Evolutionary conservation across 1,284 basidiomycete genomes (phyloP).

Genomic region (Austroboletus niveus): DNA sequence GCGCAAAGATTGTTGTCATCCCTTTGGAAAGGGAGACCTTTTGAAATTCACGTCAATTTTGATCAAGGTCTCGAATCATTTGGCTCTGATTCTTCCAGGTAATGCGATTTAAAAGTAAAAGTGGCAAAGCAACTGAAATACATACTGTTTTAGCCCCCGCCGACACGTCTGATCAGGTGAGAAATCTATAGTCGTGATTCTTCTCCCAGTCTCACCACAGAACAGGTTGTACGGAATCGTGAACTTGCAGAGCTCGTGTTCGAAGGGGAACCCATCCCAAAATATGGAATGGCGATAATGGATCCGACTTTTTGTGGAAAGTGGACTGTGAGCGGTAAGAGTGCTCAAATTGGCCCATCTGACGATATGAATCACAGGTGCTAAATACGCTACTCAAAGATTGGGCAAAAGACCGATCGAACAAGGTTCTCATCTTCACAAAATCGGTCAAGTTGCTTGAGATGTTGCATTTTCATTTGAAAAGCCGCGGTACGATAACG

Average conservation of each 20-base stretch:
- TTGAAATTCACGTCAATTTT: constrained; percentile 76
- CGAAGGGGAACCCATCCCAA: constrained; percentile 51
- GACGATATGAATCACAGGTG: constrained; percentile 43
- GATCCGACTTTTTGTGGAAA: constrained; percentile 75
- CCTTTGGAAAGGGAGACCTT: constrained; percentile 57
- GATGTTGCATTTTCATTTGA: constrained; percentile 74
- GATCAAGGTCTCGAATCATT: constrained; percentile 84
- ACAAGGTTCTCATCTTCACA: constrained; percentile 85
- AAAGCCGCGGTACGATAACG: constrained; percentile 41
- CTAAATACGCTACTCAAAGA: constrained; percentile 61
- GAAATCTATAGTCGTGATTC: neutral
- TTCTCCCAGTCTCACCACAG: constrained; percentile 4
- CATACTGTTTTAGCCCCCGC: constrained; percentile 44
- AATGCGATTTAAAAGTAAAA: constrained; percentile 5
- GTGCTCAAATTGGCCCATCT: neutral
- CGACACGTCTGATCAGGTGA: constrained; percentile 64
- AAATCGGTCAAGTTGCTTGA: constrained; percentile 81
- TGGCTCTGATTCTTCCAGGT: constrained; percentile 80
- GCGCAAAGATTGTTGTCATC: constrained; percentile 64
- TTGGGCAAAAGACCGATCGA: constrained; percentile 62
- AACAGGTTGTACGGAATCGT: constrained; percentile 56
- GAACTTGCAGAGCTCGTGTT: constrained; percentile 58
- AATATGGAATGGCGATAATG: constrained; percentile 60
- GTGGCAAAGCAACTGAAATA: constrained; percentile 2
- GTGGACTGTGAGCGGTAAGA: constrained; percentile 58